These are phyloP conservation scores for Metarhizium guizhouense DNA, from an alignment of 2,329 filamentous ascomycete species.

Conservation along the genomic window DNA sequence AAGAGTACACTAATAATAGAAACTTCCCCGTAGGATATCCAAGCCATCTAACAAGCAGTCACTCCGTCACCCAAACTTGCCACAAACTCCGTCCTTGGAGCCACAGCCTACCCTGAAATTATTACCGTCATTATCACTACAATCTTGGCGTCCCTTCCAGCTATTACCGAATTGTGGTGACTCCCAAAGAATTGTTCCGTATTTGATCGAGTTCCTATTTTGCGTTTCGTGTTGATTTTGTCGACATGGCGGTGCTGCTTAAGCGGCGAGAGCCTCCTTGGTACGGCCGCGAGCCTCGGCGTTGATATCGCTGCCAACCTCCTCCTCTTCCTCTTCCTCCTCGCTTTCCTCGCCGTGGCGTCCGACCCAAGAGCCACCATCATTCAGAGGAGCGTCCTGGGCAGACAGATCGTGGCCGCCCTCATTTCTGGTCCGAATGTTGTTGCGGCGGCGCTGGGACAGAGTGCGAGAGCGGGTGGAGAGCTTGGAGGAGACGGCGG, in stretches of 20 bases:
- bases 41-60: conserved; percentile 9
- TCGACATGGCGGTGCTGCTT: conserved; percentile 9
- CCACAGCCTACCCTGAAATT: conserved; percentile 9
- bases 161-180: not conserved
- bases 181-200: not conserved
- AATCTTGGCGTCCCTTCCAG: not conserved
- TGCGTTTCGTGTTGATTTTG: not conserved
- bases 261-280: conserved; percentile 41
- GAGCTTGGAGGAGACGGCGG: conserved; percentile 77
- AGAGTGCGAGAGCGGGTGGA: conserved; percentile 81
- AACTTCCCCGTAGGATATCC: conserved; percentile 15
- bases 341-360: conserved; percentile 58
- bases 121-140: conserved; percentile 7
- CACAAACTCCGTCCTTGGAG: conserved; percentile 18
- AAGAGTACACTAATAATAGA: conserved; percentile 17
- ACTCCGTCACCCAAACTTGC: conserved; percentile 3
- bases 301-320: conserved; percentile 42
- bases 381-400: conserved; percentile 72
- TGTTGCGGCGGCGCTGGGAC: conserved; percentile 72
- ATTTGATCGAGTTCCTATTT: not conserved
- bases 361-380: conserved; percentile 77
- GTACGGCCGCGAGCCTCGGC: conserved; percentile 48
- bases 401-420: conserved; percentile 70
- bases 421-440: conserved; percentile 58
- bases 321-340: conserved; percentile 53